Evolutionary conservation across 208 protist genomes (phyloP).

Genomic region (Wallacemonas rigidus): DNA sequence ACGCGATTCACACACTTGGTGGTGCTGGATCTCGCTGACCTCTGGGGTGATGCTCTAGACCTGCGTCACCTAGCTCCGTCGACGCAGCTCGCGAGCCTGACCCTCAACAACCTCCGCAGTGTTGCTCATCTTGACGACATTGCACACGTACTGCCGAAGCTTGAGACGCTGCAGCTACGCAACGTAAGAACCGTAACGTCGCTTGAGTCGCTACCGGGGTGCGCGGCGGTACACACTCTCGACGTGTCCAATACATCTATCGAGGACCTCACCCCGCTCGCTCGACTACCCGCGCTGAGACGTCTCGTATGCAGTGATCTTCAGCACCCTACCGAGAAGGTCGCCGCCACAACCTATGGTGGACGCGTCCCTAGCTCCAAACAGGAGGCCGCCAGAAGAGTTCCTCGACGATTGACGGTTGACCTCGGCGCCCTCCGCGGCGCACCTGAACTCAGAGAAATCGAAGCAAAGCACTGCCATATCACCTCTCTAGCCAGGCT

Average conservation of each 20-base stretch:
- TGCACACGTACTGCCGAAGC: background rate
- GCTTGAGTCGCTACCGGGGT: background rate
- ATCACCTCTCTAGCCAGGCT: constrained; percentile 1
- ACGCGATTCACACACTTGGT: background rate
- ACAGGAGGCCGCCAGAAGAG: background rate
- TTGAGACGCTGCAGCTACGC: background rate
- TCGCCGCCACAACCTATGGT: background rate
- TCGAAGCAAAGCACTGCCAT: background rate
- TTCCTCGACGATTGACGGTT: background rate
- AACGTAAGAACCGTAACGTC: background rate
- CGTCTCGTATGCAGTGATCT: background rate
- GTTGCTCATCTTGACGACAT: background rate
- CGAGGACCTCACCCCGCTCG: background rate
- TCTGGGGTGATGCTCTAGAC: background rate
- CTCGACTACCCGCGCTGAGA: background rate
- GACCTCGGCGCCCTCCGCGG: background rate
- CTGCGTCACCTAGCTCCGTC: background rate
- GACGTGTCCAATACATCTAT: background rate
- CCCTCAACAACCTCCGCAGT: background rate
- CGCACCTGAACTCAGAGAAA: background rate
- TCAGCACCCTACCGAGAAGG: background rate
- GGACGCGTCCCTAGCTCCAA: constrained; percentile 1
- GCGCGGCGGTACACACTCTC: background rate
- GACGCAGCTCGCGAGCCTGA: background rate
- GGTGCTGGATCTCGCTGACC: background rate